Evolutionary conservation across 73 alveolate genomes (phyloP).

Genomic region (Paramecium bursaria): DNA sequence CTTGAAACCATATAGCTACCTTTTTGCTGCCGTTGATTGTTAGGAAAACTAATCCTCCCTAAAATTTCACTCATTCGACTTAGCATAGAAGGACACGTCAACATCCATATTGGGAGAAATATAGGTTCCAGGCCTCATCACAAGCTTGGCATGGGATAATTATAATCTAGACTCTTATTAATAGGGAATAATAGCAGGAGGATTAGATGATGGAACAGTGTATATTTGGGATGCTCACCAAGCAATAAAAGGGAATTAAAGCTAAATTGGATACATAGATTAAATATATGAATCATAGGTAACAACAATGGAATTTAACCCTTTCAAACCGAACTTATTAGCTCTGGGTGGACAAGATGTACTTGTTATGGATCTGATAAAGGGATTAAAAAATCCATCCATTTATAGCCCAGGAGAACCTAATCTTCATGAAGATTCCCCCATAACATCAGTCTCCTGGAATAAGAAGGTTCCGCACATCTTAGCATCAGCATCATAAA

Average conservation of each 20-base stretch:
- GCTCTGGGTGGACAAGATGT: constrained; percentile 91
- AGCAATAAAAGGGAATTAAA: constrained; percentile 31
- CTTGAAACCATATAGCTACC: neutral
- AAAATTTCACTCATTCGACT: constrained; percentile 24
- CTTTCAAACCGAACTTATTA: constrained; percentile 82
- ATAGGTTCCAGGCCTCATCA: neutral
- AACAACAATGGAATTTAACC: constrained; percentile 82
- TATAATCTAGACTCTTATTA: constrained; percentile 21
- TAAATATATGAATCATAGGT: constrained; percentile 70
- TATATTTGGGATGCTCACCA: constrained; percentile 20
- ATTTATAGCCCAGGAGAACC: constrained; percentile 79
- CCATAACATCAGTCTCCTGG: constrained; percentile 86
- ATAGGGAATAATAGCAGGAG: constrained; percentile 48
- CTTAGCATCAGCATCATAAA: constrained; percentile 86
- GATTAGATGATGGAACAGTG: constrained; percentile 36
- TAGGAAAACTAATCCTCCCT: neutral
- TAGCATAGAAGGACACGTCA: constrained; percentile 59
- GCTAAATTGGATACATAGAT: constrained; percentile 30
- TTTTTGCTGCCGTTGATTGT: constrained; percentile 10
- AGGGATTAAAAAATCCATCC: constrained; percentile 73
- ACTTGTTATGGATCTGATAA: constrained; percentile 82
- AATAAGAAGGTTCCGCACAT: constrained; percentile 85
- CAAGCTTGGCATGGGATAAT: constrained; percentile 53
- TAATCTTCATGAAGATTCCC: constrained; percentile 75
- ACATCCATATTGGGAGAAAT: constrained; percentile 26